Evolutionary conservation across 1,284 basidiomycete species (phyloP).

Genomic region (Melampsora americana): DNA sequence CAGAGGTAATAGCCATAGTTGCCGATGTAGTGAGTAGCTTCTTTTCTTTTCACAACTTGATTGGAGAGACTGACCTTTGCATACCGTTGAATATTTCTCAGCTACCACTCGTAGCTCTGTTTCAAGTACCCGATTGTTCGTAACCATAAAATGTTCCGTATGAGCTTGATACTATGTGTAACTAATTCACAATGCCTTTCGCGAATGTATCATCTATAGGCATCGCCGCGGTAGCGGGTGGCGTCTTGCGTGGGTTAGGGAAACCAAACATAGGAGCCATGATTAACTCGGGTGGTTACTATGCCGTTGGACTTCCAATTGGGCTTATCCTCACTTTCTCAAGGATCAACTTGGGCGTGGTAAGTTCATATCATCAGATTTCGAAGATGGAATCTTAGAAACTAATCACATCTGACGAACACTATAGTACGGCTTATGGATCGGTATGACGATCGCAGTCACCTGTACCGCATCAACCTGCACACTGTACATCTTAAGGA

Average conservation of each 20-base stretch:
- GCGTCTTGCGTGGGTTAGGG: slow-evolving; percentile 21
- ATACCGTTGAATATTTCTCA: neutral
- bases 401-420: neutral
- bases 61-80: neutral
- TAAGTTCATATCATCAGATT: neutral
- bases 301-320: slow-evolving; percentile 25
- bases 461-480: slow-evolving; percentile 3
- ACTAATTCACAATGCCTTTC: neutral
- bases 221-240: neutral
- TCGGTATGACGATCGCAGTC: slow-evolving; percentile 21
- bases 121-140: slow-evolving; percentile 33
- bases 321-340: slow-evolving; percentile 24
- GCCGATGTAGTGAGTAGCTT: slow-evolving; percentile 21
- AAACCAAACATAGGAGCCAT: slow-evolving; percentile 22
- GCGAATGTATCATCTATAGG: neutral
- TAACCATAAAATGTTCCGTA: neutral
- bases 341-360: neutral
- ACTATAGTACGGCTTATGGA: slow-evolving; percentile 14
- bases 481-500: slow-evolving; percentile 13
- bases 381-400: neutral
- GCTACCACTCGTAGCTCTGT: slow-evolving; percentile 14
- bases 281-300: slow-evolving; percentile 25
- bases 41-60: neutral
- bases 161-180: neutral
- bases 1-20: slow-evolving; percentile 21